Evolutionary conservation across 2,329 filamentous ascomycete species (phyloP).

Genomic region (Pestalotiopsis sp.): DNA sequence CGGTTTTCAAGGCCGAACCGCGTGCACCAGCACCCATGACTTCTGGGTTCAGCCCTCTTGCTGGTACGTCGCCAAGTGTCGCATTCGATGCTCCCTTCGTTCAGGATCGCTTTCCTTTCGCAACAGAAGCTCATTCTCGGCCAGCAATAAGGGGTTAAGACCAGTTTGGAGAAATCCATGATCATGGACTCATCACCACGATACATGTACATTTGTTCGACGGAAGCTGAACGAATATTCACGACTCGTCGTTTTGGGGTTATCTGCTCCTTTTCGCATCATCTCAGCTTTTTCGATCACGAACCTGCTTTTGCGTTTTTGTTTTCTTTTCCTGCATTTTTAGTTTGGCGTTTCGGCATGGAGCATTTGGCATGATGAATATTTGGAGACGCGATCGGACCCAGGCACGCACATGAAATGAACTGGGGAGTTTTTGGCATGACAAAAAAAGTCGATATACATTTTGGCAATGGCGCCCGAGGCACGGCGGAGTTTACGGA

Average conservation of each 20-base stretch:
- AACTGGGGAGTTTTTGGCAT: neutral
- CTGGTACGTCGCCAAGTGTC: constrained; percentile 37
- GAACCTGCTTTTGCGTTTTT: neutral
- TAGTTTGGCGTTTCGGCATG: constrained; percentile 5
- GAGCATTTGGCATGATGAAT: constrained; percentile 1
- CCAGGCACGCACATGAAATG: constrained; percentile 8
- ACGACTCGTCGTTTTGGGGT: neutral
- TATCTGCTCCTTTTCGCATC: neutral
- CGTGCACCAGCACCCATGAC: constrained; percentile 47
- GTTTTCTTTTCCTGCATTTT: neutral
- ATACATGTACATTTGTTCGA: neutral
- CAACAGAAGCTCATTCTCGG: constrained; percentile 49
- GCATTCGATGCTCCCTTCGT: constrained; percentile 24
- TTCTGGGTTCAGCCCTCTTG: constrained; percentile 44
- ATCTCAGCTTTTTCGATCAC: neutral
- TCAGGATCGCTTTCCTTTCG: constrained; percentile 52
- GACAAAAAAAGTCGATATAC: neutral
- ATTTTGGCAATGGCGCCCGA: neutral
- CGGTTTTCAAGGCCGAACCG: constrained; percentile 37
- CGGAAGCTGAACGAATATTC: neutral
- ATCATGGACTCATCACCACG: neutral
- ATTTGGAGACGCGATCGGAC: neutral
- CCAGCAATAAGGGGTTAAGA: constrained; percentile 48
- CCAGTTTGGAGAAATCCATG: neutral
- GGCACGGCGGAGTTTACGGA: neutral